Evolutionary conservation across 306 rosid genomes (phyloP).

Genomic region (Sicyos baderoa): DNA sequence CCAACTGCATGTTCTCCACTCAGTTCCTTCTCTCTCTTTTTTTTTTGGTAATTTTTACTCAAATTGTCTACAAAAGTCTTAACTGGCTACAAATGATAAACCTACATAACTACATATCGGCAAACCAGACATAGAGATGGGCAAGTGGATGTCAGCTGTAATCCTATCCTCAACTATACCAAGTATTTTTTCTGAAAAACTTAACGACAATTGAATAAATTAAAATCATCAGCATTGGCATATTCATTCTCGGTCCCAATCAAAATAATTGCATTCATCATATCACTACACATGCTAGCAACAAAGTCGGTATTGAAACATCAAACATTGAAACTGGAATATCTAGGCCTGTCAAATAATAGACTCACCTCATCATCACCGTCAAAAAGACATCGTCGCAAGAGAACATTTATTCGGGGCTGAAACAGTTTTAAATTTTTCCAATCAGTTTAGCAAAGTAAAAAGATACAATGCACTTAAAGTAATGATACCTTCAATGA

Average conservation of each 20-base stretch:
- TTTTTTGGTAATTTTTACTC: background rate
- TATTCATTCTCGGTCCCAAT: background rate
- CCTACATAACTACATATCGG: background rate
- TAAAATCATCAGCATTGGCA: background rate
- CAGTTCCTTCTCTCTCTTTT: background rate
- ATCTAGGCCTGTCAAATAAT: conserved; percentile 9
- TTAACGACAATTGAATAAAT: background rate
- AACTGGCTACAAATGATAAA: conserved; percentile 1
- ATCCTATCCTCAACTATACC: conserved; percentile 1
- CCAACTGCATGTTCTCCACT: background rate
- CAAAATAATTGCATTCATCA: background rate
- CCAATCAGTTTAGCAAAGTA: conserved; percentile 22
- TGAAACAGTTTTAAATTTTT: conserved; percentile 34
- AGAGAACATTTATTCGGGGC: conserved; percentile 82
- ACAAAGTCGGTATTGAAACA: background rate
- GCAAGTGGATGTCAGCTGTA: background rate
- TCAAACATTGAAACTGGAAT: background rate
- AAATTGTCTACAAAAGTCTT: background rate
- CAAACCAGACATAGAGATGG: background rate
- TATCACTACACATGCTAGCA: conserved; percentile 9
- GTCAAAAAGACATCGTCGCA: conserved; percentile 87
- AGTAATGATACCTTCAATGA: conserved; percentile 53
- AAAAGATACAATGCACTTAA: background rate
- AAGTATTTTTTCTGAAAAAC: background rate
- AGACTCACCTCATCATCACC: conserved; percentile 85